These are phyloP conservation scores for Vanderwaltozyma yarrowii DNA, from an alignment of 805 yeast species.

Conservation along the genomic window DNA sequence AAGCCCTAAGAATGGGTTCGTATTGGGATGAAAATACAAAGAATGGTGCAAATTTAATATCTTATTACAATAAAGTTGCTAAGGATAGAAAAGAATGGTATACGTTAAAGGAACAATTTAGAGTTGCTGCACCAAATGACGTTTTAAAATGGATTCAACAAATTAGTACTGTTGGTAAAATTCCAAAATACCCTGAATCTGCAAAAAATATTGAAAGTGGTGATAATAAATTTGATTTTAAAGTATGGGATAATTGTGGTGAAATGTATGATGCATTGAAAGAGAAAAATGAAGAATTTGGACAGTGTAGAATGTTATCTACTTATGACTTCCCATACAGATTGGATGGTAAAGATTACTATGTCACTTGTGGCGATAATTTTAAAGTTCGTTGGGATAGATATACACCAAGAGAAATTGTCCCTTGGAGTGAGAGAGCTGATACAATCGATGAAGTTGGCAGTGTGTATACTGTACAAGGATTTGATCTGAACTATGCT, in stretches of 20 bases:
- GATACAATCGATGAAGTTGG: conserved; percentile 41
- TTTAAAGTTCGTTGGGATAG: conserved; percentile 40
- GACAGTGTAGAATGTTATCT: conserved; percentile 35
- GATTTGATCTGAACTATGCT: conserved; percentile 39
- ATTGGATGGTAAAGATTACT: conserved; percentile 36
- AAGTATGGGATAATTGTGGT: conserved; percentile 34
- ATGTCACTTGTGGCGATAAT: conserved; percentile 34
- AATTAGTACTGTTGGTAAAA: conserved; percentile 28
- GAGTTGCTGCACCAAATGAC: conserved; percentile 33
- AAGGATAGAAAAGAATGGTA: conserved; percentile 20
- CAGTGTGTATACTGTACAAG: conserved; percentile 39
- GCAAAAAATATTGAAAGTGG: conserved; percentile 10
- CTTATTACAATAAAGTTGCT: conserved; percentile 14
- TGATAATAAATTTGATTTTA: conserved; percentile 23
- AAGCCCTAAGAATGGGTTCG: conserved; percentile 37
- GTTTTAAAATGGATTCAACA: conserved; percentile 33
- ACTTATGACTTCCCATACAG: conserved; percentile 41
- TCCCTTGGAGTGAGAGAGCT: conserved; percentile 38
- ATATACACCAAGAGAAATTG: conserved; percentile 31
- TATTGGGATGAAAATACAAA: conserved; percentile 30
- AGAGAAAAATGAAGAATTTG: conserved; percentile 23
- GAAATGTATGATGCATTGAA: conserved; percentile 32
- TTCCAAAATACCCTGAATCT: conserved; percentile 28
- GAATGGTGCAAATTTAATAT: conserved; percentile 31
- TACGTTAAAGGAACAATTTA: conserved; percentile 31